phyloP scores from a whole-genome alignment of 345 rosid genomes.

The Cardamine occulta region DNA sequence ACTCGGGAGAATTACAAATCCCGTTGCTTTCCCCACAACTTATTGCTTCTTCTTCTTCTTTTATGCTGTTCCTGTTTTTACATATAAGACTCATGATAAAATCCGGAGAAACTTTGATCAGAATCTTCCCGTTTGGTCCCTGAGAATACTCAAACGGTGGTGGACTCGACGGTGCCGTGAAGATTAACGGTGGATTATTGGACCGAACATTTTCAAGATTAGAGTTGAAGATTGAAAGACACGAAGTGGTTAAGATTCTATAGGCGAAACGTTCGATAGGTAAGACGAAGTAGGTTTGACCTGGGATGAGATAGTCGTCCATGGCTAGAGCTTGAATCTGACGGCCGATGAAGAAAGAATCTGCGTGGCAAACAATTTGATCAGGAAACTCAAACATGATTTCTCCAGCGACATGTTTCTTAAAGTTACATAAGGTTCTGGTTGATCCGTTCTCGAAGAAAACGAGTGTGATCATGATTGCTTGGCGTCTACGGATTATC shows the following conservation, averaged over 20 bases:
- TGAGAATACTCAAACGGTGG: constrained; percentile 60
- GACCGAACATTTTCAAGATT: constrained; percentile 29
- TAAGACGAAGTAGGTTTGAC: constrained; percentile 78
- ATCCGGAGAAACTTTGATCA: constrained; percentile 62
- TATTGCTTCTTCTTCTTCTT: constrained; percentile 6
- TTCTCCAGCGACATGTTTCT: constrained; percentile 80
- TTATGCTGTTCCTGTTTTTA: constrained; percentile 19
- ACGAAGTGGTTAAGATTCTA: constrained; percentile 58
- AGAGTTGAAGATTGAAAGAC: constrained; percentile 60
- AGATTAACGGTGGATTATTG: constrained; percentile 41
- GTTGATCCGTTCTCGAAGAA: constrained; percentile 65
- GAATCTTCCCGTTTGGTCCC: constrained; percentile 54
- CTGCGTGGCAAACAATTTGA: constrained; percentile 79
- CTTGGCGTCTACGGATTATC: constrained; percentile 27
- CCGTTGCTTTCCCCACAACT: constrained; percentile 32
- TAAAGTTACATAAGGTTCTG: constrained; percentile 47
- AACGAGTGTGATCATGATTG: constrained; percentile 50
- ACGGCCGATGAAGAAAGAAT: constrained; percentile 87
- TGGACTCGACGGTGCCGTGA: constrained; percentile 47
- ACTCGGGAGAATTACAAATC: constrained; percentile 89
- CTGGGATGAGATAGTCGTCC: constrained; percentile 65
- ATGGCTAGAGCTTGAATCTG: constrained; percentile 70
- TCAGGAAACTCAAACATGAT: constrained; percentile 91
- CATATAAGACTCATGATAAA: constrained; percentile 55
- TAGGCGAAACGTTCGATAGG: constrained; percentile 70